These are phyloP conservation scores for Hortiboletus rubellus DNA, from an alignment of 1,284 basidiomycete genomes.

Conservation along the genomic window DNA sequence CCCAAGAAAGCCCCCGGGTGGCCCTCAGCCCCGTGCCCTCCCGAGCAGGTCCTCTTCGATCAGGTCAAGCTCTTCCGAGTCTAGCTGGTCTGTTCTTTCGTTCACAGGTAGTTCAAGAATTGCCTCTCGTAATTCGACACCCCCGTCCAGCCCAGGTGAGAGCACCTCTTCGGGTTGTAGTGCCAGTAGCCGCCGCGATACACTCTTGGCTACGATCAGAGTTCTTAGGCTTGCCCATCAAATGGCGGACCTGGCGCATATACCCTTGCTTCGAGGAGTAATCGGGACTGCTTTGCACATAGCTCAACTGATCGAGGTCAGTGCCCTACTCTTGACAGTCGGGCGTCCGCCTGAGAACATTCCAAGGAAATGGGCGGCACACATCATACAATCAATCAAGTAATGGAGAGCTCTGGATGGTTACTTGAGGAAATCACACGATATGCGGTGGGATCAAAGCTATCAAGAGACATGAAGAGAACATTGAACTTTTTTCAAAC, in stretches of 20 bases:
- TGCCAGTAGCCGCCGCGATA: background rate
- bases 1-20: background rate
- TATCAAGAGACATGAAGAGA: conserved; percentile 1
- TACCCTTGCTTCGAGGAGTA: conserved; percentile 11
- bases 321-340: background rate
- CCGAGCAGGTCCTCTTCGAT: background rate
- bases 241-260: conserved; percentile 9
- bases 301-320: conserved; percentile 16
- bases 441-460: background rate
- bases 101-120: background rate
- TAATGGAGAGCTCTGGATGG: conserved; percentile 19
- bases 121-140: background rate
- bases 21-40: no score
- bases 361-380: conserved; percentile 16
- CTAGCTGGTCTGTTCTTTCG: background rate
- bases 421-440: conserved; percentile 16
- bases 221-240: conserved; percentile 13
- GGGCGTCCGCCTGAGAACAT: background rate
- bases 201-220: conserved; percentile 7
- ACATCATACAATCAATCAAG: conserved; percentile 18
- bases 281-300: conserved; percentile 14
- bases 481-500: conserved; percentile 2
- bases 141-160: background rate
- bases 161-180: conserved; percentile 7
- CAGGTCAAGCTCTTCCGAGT: background rate